phyloP scores from a whole-genome alignment of 352 stramenopile genomes.

The Ophiocytium majus region DNA sequence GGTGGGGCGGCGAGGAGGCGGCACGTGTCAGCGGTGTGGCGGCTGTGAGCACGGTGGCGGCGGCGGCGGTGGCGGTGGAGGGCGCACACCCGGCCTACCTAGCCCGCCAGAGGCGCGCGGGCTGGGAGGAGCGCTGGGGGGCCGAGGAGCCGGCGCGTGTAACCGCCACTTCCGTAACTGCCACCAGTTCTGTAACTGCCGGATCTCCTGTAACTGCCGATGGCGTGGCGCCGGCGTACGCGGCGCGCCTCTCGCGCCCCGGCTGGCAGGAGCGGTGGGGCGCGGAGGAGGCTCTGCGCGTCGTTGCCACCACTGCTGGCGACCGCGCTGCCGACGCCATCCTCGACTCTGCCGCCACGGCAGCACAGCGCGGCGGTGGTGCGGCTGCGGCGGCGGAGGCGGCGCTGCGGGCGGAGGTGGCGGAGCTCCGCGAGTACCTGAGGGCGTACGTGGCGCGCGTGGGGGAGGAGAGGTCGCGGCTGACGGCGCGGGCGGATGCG shows the following conservation, averaged over 20 bases:
- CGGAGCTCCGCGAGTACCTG: not conserved
- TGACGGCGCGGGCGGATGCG: not conserved
- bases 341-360: not conserved
- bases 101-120: not conserved
- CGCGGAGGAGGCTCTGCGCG: not conserved
- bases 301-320: too few relatives aligned
- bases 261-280: not conserved
- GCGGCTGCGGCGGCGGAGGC: too few relatives aligned
- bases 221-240: not conserved
- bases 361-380: not conserved
- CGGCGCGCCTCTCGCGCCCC: not conserved
- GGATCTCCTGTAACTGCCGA: not conserved
- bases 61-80: not conserved
- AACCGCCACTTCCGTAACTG: not conserved
- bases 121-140: not conserved
- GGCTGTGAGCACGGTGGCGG: slow-evolving; percentile 8
- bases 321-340: too few relatives aligned
- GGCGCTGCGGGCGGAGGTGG: not conserved
- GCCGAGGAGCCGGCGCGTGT: not conserved
- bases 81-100: not conserved
- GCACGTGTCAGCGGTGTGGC: not conserved
- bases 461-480: not conserved
- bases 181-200: not conserved
- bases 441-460: not conserved
- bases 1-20: slow-evolving; percentile 36